Conservation (phyloP, 2,329 filamentous ascomycete species). For the Penicillium sclerotigenum region DNA sequence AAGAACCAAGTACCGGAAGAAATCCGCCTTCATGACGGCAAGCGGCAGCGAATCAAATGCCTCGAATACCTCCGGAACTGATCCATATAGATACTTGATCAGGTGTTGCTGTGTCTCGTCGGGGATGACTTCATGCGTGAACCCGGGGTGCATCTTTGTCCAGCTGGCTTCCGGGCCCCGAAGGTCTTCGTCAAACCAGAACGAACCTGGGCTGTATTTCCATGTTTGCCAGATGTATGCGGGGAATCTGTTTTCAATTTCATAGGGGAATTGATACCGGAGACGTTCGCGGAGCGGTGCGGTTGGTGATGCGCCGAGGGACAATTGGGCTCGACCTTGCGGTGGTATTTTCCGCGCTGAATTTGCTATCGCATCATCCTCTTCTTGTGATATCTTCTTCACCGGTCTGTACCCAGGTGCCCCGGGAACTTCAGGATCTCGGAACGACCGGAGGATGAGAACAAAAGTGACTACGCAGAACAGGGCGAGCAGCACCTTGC, state of each 20-base stretch:
- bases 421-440: conserved; percentile 41
- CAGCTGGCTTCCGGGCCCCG: conserved; percentile 84
- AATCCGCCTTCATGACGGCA: conserved; percentile 73
- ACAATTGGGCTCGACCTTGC: conserved; percentile 25
- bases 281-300: conserved; percentile 76
- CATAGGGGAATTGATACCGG: conserved; percentile 90
- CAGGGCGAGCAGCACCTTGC: conserved; percentile 70
- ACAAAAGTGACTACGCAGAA: conserved; percentile 66
- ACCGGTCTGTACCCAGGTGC: conserved; percentile 24
- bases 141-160: conserved; percentile 81
- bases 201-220: conserved; percentile 78
- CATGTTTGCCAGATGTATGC: conserved; percentile 99
- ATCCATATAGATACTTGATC: conserved; percentile 80
- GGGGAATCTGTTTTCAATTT: conserved; percentile 82
- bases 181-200: conserved; percentile 70
- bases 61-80: conserved; percentile 73
- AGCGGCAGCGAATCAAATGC: conserved; percentile 71
- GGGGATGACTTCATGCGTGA: conserved; percentile 96
- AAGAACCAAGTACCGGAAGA: conserved; percentile 72
- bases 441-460: conserved; percentile 65
- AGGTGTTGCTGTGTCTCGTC: conserved; percentile 80
- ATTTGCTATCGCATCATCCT: conserved; percentile 15
- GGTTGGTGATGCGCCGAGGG: conserved; percentile 66
- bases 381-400: conserved; percentile 22
- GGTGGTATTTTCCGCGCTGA: conserved; percentile 13